Base-by-base conservation (phyloP, 805 yeast species). In the Kluyveromyces starmeri region DNA sequence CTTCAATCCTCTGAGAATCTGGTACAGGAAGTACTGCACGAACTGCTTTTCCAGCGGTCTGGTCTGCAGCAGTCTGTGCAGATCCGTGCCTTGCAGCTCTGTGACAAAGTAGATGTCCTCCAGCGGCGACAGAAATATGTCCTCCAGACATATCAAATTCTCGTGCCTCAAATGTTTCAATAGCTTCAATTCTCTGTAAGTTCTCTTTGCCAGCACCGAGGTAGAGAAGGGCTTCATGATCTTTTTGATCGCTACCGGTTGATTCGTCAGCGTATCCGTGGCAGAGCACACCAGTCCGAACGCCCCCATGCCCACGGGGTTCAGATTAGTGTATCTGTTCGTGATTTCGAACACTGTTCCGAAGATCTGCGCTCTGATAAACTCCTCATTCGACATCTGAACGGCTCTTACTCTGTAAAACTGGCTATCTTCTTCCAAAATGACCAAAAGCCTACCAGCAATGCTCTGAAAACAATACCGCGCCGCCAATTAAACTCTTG, bases 241-340 rank as follows among this genome's bases (percentile, higher is more conserved):
- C 65, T 92, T 92, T 59, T 92, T 92, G 41, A 92, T 92, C 31
- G 99, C 99, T 23, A 92, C 98, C 46, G 81, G 84, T 59, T 88
- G 95, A 36, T 75, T 78, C 0, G 96, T 86, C 41, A 88, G 71
- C 47, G 79, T 83, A 61, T 92, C 98, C 37, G 79, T 75, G 1
- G 98, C 99, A 7, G 96, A 85, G 56, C 98, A 92, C 25, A 92
- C 99, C 13, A 92, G 70, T 4, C 99, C 99, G 57, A 92, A 92
- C 6, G 98, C 98, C 17, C 99, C 99, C 99, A 92, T 92, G 0
- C 99, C 99, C 33, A 92, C 96, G 2, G 99, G 98, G 53, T 86
- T 89, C 42, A 92, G 70, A 53, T 89, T 95, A 4, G 83, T 73
- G 63, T 92, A 92, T 45, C 96, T 65, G 50, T 75, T 78, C 27